Conservation (phyloP, 371 early-diverging fungal genomes). For the Saksenaea oblongispora region DNA sequence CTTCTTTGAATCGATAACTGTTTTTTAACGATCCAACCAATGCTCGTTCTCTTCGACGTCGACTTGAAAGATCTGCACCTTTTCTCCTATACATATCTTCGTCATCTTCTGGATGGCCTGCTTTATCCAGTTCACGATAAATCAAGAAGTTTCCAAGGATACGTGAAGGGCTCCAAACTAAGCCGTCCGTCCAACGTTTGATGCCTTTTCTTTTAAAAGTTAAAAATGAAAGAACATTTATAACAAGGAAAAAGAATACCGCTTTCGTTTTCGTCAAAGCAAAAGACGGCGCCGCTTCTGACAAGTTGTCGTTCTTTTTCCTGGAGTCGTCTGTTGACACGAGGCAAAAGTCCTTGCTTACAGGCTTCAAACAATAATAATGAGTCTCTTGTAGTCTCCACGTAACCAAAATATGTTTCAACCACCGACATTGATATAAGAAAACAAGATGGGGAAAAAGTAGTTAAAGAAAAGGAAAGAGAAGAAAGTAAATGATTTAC, state of each 20-base stretch:
- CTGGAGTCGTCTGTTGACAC: constrained; percentile 60
- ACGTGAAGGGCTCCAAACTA: constrained; percentile 65
- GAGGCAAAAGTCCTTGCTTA: constrained; percentile 52
- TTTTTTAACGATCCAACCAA: constrained; percentile 54
- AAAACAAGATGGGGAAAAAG: not conserved
- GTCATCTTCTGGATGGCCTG: constrained; percentile 7
- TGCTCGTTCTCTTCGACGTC: constrained; percentile 37
- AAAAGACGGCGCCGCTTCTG: constrained; percentile 65
- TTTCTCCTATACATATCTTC: constrained; percentile 6
- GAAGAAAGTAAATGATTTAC: not conserved
- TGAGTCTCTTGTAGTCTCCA: constrained; percentile 64
- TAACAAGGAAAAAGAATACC: too few relatives aligned
- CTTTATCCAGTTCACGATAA: constrained; percentile 55
- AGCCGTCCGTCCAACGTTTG: constrained; percentile 73
- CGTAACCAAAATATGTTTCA: constrained; percentile 49
- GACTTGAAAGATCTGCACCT: not conserved
- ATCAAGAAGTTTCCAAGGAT: constrained; percentile 57
- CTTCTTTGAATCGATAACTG: constrained; percentile 65
- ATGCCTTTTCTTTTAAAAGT: too few relatives aligned
- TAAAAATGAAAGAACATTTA: too few relatives aligned
- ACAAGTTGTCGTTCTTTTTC: constrained; percentile 62
- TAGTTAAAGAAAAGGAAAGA: not conserved
- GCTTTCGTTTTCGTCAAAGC: constrained; percentile 72
- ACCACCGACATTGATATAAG: constrained; percentile 11
- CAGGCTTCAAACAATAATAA: constrained; percentile 70